Evolutionary conservation across 768 basidiomycete genomes (phyloP), one percentile per base, ranked within the genome.

Genomic region (Pholiota microspora): DNA sequence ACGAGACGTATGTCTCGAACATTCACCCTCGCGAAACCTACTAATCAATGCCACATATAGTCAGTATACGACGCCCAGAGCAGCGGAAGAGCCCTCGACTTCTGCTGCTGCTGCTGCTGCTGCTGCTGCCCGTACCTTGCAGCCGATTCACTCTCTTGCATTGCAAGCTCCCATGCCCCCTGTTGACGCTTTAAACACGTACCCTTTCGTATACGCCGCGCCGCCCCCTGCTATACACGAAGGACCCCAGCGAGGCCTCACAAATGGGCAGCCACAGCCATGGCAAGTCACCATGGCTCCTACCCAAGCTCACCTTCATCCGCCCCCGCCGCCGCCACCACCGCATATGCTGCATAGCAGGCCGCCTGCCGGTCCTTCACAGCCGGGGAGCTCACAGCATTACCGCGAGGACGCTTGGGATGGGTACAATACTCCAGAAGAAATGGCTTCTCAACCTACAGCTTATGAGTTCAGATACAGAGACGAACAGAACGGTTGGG

Each of bases 201-300:
- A 74, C 59, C 70, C 72, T 3, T 77, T 76, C 54, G 71, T 80
- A 35, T 73, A 71, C 53, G 61, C 58, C 7, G 38, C 66, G 7
- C 61, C 70, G 13, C 64, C 54, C 61, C 76, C 67, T 51, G 71
- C 67, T 51, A 74, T 71, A 40, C 74, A 71, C 56, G 48, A 50
- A 6, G 59, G 54, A 7, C 53, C 77, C 28, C 72, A 82, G 59
- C 80, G 77, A 36, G 71, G 75, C 7, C 68, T 78, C 12, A 68
- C 79, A 12, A 68, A 79, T 25, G 77, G 75, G 2, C 77, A 82
- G 7, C 79, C 84, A 4, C 86, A 83, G 55, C 73, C 83, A 15
- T 88, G 88, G 86, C 85, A 86, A 62, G 75, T 78, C 6, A 69
- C 84, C 4, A 84, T 89, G 35, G 78, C 83, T 0, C 85, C 87